A percentile compares a stretch with the other conserved stretches of the same genome.
These are phyloP conservation scores for Scleroderma bovista DNA, from an alignment of 768 basidiomycete species.

Conservation along the genomic window DNA sequence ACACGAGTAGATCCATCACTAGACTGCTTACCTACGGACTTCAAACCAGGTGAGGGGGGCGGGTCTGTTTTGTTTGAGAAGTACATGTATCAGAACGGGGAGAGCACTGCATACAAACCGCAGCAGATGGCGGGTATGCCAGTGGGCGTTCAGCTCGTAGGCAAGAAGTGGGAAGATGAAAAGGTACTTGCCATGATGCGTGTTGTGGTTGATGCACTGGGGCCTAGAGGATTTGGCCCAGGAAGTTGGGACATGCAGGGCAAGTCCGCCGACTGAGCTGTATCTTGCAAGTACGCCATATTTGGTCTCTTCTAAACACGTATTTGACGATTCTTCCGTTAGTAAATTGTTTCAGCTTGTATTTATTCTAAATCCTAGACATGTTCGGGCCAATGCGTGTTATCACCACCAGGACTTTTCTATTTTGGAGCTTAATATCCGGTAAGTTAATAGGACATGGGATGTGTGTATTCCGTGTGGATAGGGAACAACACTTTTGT, in stretches of 20 bases:
- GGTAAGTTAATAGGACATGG: too few relatives aligned
- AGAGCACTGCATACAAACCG: conserved; percentile 48
- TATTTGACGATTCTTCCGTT: not conserved
- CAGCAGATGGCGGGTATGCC: conserved; percentile 64
- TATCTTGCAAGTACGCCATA: not conserved
- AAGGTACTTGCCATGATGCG: conserved; percentile 67
- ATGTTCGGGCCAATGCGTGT: too few relatives aligned
- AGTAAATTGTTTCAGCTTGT: too few relatives aligned
- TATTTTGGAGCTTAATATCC: too few relatives aligned
- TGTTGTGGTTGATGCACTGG: conserved; percentile 39
- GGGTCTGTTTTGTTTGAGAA: conserved; percentile 57
- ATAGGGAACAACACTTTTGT: too few relatives aligned
- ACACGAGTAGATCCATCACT: conserved; percentile 41
- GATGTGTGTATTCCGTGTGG: too few relatives aligned
- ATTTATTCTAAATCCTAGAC: too few relatives aligned
- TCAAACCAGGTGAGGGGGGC: conserved; percentile 37
- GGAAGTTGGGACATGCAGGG: conserved; percentile 37
- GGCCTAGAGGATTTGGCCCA: conserved; percentile 66
- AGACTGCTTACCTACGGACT: conserved; percentile 48
- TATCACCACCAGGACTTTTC: too few relatives aligned
- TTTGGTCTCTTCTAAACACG: not conserved
- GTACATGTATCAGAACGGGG: conserved; percentile 46
- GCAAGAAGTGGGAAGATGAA: conserved; percentile 64
- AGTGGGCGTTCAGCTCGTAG: conserved; percentile 60
- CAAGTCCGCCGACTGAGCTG: not conserved